Evolutionary conservation across 129 eudicot species (phyloP), one percentile per base, ranked within the genome.

Genomic region (Helianthus annuus): DNA sequence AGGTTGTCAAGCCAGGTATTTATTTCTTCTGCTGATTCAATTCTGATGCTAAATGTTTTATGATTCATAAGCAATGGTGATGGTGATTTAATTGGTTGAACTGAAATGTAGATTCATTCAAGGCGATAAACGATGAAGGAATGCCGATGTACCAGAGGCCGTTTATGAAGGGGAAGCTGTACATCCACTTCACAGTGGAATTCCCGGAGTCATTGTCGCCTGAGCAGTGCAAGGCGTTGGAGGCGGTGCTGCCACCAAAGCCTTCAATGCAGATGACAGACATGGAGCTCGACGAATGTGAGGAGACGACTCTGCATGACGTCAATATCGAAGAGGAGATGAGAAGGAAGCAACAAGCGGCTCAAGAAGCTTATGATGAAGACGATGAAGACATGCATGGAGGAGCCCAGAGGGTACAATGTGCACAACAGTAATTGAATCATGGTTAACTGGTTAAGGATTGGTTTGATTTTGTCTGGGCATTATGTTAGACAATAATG

Each of bases 251-350:
- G 42, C 97, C 97, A 0, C 81, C 88, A 0, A 79, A 58, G 79
- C 89, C 91, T 0, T 63, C 73, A 0, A 52, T 79, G 48, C 77
- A 71, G 56, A 61, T 85, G 74, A 73, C 97, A 12, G 95, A 86
- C 11, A 87, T 90, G 97, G 97, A 90, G 73, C 44, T 87, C 66
- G 95, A 90, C 11, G 95, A 87, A 72, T 90, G 97, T 4, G 97
- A 90, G 39, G 97, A 90, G 80, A 87, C 97, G 0, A 87, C 97
- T 4, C 56, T 90, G 63, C 89, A 90, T 48, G 95, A 90, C 66
- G 97, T 90, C 5, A 90, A 90, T 86, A 90, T 90, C 0, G 97
- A 90, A 68, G 97, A 90, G 58, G 97, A 90, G 76, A 85, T 90
- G 91, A 48, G 97, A 32, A 85, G 94, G 84, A 90, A 89, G 60